phyloP scores from a whole-genome alignment of 257 asterid genomes.

The Solanum infundibuliforme region DNA sequence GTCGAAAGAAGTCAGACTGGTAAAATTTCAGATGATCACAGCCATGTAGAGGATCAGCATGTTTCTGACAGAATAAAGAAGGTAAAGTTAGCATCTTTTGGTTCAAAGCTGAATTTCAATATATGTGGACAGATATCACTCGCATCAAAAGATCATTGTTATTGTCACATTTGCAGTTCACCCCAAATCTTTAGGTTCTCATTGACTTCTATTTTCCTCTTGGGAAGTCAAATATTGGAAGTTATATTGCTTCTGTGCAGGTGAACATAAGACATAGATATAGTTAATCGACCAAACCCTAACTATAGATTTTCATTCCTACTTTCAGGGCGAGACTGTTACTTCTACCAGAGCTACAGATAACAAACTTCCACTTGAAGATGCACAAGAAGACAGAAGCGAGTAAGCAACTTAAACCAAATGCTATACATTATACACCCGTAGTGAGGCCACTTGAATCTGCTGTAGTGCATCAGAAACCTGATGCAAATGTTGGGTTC shows the following conservation, averaged over 20 bases:
- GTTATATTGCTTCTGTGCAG: not conserved
- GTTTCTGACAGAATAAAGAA: slow-evolving; percentile 27
- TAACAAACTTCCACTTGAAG: not conserved
- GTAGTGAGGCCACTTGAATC: not conserved
- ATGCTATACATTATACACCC: not conserved
- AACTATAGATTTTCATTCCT: not conserved
- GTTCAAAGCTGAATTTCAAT: not conserved
- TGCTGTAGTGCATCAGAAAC: not conserved
- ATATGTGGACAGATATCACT: not conserved
- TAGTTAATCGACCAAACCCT: not conserved
- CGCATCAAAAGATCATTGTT: not conserved
- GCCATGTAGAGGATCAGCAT: slow-evolving; percentile 23
- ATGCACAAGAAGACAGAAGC: not conserved
- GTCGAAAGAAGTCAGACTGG: slow-evolving; percentile 11
- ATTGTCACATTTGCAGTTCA: not conserved
- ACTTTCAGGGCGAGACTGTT: slow-evolving; percentile 11
- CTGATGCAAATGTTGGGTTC: not conserved
- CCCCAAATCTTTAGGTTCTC: not conserved
- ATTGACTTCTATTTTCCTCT: not conserved
- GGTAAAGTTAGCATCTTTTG: slow-evolving; percentile 20
- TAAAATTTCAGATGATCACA: slow-evolving; percentile 17
- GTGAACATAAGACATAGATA: not conserved
- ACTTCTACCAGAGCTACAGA: slow-evolving; percentile 4
- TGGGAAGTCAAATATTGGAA: not conserved
- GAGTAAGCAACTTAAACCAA: not conserved